Conservation (phyloP, 176 grass and related monocot genomes). For the Oryza punctata region DNA sequence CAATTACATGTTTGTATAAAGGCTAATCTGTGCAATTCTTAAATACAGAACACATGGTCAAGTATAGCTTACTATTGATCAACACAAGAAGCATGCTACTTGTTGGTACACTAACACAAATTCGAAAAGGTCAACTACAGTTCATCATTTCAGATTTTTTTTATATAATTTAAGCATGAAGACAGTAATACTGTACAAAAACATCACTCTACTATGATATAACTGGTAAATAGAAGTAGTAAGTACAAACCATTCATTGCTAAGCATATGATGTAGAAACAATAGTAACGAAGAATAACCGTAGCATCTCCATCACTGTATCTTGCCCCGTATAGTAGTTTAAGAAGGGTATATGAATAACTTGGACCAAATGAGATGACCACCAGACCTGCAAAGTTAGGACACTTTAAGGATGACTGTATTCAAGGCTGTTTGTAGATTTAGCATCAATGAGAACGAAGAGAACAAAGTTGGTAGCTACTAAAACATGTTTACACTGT, state of each 20-base stretch:
- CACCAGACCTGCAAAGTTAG: slow-evolving; percentile 67
- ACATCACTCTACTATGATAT: slow-evolving; percentile 22
- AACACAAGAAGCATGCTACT: slow-evolving; percentile 17
- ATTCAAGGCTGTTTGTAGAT: slow-evolving; percentile 5
- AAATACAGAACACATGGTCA: neutral
- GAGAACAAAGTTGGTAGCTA: slow-evolving; percentile 1
- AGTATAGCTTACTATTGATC: neutral
- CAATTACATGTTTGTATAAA: neutral
- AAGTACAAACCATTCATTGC: slow-evolving; percentile 82
- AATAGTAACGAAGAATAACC: slow-evolving; percentile 82
- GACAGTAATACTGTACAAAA: neutral
- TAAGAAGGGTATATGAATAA: slow-evolving; percentile 94
- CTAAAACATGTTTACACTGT: slow-evolving; percentile 1
- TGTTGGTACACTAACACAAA: neutral
- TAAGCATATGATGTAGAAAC: slow-evolving; percentile 90
- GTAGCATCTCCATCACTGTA: slow-evolving; percentile 84
- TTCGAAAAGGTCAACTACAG: slow-evolving; percentile 9
- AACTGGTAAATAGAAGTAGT: slow-evolving; percentile 19
- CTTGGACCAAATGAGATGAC: slow-evolving; percentile 97
- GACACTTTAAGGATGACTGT: slow-evolving; percentile 1
- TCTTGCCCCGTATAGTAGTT: slow-evolving; percentile 73
- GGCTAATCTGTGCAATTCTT: neutral
- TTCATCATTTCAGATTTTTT: neutral
- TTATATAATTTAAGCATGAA: neutral
- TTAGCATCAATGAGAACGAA: slow-evolving; percentile 25